These are phyloP conservation scores for Stylosanthes scabra DNA, from an alignment of 331 rosid species.

Conservation along the genomic window DNA sequence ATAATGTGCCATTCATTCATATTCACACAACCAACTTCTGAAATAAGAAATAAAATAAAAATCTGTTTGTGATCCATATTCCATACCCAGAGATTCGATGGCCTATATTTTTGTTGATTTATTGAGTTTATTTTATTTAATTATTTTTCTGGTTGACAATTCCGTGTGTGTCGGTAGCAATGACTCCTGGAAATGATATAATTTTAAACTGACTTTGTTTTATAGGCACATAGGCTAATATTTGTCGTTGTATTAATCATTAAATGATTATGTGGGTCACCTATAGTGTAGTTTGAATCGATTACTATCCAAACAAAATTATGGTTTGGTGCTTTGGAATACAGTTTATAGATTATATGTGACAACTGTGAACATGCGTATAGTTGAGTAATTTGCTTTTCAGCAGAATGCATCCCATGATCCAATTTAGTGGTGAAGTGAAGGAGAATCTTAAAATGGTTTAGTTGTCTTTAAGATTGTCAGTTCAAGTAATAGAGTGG, in stretches of 20 bases:
- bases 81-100: background rate
- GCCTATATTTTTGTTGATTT: background rate
- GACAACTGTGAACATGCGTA: too few species aligned
- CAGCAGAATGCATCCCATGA: too few species aligned
- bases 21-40: slow-evolving; percentile 17
- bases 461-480: too few species aligned
- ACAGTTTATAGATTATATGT: too few species aligned
- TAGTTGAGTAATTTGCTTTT: too few species aligned
- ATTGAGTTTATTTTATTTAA: background rate
- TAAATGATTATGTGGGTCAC: slow-evolving; percentile 1
- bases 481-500: too few species aligned
- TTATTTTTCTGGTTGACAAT: background rate
- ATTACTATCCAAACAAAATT: background rate
- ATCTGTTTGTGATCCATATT: slow-evolving; percentile 7
- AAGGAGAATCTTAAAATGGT: too few species aligned
- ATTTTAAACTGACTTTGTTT: background rate
- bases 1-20: background rate
- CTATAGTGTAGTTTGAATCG: background rate
- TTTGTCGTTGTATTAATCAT: background rate
- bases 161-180: background rate
- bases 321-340: background rate
- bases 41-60: slow-evolving; percentile 7
- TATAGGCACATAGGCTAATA: background rate
- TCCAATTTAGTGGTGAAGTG: too few species aligned
- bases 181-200: background rate